Base-by-base conservation (phyloP, 257 asterid species). In the Ocimum tenuiflorum region DNA sequence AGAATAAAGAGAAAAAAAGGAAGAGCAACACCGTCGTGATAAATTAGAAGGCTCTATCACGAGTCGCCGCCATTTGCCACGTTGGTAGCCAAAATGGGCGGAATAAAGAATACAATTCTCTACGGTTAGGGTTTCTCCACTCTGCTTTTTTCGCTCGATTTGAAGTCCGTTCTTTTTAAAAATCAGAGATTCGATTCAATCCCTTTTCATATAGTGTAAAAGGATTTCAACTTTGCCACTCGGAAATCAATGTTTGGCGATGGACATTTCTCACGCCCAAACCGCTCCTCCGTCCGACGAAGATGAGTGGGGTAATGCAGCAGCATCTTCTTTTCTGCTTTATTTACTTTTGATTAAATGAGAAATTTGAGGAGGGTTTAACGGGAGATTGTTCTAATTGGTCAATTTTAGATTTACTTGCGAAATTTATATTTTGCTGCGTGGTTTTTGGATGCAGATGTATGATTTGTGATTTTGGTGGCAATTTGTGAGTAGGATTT, bases 201-300 rank as follows among this genome's bases (percentile, higher is more conserved):
- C 60, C 10, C 1, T 67, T 24, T 61, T 13, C 38, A 22, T 17
- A 8, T 18, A 4, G 63, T 33, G 1, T 36, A 24, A 60, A 33
- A 65, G 70, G 33, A 20, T 57, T 19, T 19, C 53, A 53, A 63
- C 69, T 69, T 55, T 55, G 59, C 53, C 59, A 10, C 35, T 58
- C 57, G 20, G 65, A 67, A 69, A 66, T 79, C 89, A 76, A 84
- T 84, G 91, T 78, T 84, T 87, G 42, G 63, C 75, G 54, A 83
- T 88, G 91, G 96, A 85, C 63, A 58, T 72, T 31, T 75, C 79
- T 45, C 70, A 75, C 33, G 69, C 68, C 73, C 89, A 78, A 43
- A 55, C 80, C 79, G 39, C 85, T 76, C 60, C 78, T 75, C 70
- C 87, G 58, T 36, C 48, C 36, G 84, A 83, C 67, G 88, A 82